Percentiles rank a stretch among this genome's conserved stretches.
Conservation (phyloP, 768 basidiomycete genomes). For the Gloeopeniophorella convolvens region DNA sequence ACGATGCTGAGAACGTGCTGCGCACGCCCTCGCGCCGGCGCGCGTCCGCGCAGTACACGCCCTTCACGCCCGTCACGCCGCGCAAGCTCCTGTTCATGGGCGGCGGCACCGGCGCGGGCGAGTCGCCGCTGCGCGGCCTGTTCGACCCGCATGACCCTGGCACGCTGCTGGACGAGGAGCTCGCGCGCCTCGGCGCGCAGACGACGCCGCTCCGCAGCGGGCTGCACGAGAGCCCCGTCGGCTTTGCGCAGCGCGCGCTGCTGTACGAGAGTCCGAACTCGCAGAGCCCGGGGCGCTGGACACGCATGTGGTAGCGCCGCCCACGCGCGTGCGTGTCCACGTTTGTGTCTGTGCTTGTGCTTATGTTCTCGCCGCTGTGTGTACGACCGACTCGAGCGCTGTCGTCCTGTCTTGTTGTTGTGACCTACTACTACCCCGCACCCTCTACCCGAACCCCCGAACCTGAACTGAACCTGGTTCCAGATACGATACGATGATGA, state of each 20-base stretch:
- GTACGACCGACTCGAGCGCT: too few relatives aligned
- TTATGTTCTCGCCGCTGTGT: too few relatives aligned
- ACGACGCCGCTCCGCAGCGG: conserved; percentile 11
- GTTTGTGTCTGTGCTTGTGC: neutral
- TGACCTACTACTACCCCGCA: too few relatives aligned
- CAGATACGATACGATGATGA: too few relatives aligned
- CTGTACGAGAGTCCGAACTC: conserved; percentile 72
- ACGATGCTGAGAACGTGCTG: conserved; percentile 27
- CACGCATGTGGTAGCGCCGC: conserved; percentile 25
- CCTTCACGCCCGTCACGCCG: conserved; percentile 37
- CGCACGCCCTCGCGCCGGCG: conserved; percentile 43
- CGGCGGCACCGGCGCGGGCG: conserved; percentile 24
- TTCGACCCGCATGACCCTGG: conserved; percentile 71
- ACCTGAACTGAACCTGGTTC: too few relatives aligned
- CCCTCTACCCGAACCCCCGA: too few relatives aligned
- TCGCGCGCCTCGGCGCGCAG: conserved; percentile 38
- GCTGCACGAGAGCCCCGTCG: conserved; percentile 54
- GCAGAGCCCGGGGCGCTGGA: conserved; percentile 48
- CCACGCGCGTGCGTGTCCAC: neutral
- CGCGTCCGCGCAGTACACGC: conserved; percentile 19
- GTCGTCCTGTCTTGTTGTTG: too few relatives aligned
- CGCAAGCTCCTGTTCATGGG: conserved; percentile 35
- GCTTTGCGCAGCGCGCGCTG: conserved; percentile 53
- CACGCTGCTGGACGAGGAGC: conserved; percentile 63
- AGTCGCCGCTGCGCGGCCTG: conserved; percentile 43